Evolutionary conservation across 2,329 filamentous ascomycete genomes (phyloP).

Genomic region (Aspergillus sojae): DNA sequence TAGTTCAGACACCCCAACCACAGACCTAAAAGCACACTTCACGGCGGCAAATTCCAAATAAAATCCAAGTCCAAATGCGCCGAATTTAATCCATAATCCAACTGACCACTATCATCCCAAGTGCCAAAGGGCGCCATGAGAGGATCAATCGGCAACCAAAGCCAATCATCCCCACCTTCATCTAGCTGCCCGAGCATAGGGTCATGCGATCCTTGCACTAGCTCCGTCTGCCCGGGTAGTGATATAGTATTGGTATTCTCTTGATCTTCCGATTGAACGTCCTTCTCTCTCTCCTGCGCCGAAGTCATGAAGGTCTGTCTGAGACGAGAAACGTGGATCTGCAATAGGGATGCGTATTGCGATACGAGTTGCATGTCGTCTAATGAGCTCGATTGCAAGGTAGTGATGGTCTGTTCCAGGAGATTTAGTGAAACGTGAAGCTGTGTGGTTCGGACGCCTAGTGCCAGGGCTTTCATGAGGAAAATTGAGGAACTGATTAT

Average conservation of each 20-base stretch:
- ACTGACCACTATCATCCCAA: slow-evolving; percentile 12
- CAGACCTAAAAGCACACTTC: background rate
- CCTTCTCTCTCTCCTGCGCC: background rate
- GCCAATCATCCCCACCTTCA: background rate
- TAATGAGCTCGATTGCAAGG: background rate
- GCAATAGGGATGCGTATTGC: background rate
- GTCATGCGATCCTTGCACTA: background rate
- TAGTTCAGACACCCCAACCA: background rate
- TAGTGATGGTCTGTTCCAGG: slow-evolving; percentile 28
- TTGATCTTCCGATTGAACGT: too few species aligned
- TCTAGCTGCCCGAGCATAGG: background rate
- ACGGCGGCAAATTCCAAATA: slow-evolving; percentile 31
- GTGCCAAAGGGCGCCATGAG: slow-evolving; percentile 12
- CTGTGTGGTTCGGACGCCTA: slow-evolving; percentile 47
- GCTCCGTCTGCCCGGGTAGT: background rate
- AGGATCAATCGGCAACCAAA: slow-evolving; percentile 1
- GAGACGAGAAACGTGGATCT: background rate
- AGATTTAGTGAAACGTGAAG: slow-evolving; percentile 45
- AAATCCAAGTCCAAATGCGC: slow-evolving; percentile 30
- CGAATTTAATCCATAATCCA: slow-evolving; percentile 25
- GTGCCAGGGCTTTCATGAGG: slow-evolving; percentile 48
- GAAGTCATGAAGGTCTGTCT: background rate
- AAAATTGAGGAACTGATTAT: slow-evolving; percentile 55
- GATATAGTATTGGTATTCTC: background rate
- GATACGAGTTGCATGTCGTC: slow-evolving; percentile 6